phyloP scores from a whole-genome alignment of 495 filamentous ascomycete genomes.

The Ramalina peruviana region DNA sequence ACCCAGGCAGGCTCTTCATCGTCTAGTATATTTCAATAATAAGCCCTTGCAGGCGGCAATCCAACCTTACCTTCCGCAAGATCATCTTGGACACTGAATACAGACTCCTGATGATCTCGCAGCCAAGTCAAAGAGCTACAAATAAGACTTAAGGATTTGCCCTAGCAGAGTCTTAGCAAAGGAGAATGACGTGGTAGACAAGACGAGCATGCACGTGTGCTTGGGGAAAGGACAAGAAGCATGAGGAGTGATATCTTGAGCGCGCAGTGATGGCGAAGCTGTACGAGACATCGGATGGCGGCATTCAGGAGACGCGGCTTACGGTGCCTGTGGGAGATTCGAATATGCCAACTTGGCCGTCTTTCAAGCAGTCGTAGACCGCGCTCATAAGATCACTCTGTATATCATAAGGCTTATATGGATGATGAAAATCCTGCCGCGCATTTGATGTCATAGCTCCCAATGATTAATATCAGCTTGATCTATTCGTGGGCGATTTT shows the following conservation, averaged over 20 bases:
- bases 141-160: conserved; percentile 94
- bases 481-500: too few relatives aligned
- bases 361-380: conserved; percentile 68
- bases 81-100: conserved; percentile 39
- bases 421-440: conserved; percentile 64
- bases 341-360: conserved; percentile 73
- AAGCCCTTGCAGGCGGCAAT: not conserved
- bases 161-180: conserved; percentile 32
- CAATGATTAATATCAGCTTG: too few relatives aligned
- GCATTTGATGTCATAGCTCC: too few relatives aligned
- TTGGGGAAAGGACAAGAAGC: too few relatives aligned
- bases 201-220: too few relatives aligned
- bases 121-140: conserved; percentile 91
- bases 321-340: conserved; percentile 74
- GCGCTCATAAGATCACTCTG: conserved; percentile 83
- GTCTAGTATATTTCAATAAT: conserved; percentile 28
- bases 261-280: conserved; percentile 10
- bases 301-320: not conserved
- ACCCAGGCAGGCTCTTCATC: conserved; percentile 84
- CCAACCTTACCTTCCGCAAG: conserved; percentile 21
- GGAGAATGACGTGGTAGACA: not conserved
- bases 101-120: conserved; percentile 61
- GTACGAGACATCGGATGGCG: not conserved
- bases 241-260: conserved; percentile 7
- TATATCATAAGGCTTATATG: conserved; percentile 81